Evolutionary conservation across 2,329 filamentous ascomycete species (phyloP), one percentile per base, ranked within the genome.

Genomic region (Xylaria sp.): DNA sequence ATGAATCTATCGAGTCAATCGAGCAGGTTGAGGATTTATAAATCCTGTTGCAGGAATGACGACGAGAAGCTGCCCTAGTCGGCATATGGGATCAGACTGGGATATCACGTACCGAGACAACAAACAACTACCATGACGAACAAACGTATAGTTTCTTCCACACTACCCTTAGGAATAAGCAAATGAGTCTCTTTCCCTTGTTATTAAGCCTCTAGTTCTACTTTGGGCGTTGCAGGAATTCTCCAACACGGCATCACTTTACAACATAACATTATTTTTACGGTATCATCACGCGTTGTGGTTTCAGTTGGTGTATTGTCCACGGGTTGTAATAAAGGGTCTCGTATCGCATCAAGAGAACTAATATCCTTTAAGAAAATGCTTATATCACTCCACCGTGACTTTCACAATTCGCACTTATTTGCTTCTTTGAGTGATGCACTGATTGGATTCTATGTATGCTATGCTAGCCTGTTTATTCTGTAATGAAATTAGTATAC

Each of bases 151-250:
- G 48, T 67, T 58, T 67, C 68, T 69, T 64, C 56, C 63, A 67
- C 71, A 32, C 62, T 18, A 15, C 63, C 63, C 58, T 53, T 28
- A 53, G 63, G 62, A 57, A 57, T 58, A 8, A 23, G 45, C 12
- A 13, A 32, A 46, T 15, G 50, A 28, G 25, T 43, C 41, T 65
- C 53, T 34, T 65, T 65, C 30, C 55, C 62, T 68, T 53, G 45
- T 66, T 63, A 70, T 66, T 67, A 70, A 39, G 34, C 18, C 60
- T 68, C 67, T 59, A 68, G 72, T 52, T 59, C 48, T 61, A 62
- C 61, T 63, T 67, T 59, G 39, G 56, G 59, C 65, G 66, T 67
- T 68, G 59, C 71, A 68, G 53, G 60, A 50, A 65, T 25, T 45
- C 39, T 46, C 39, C 12, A n/a, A 39, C 45, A 30, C 48, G 34